A percentile compares a stretch with the other conserved stretches of the same genome.
Evolutionary conservation across 2,329 filamentous ascomycete genomes (phyloP).

Genomic region (Monosporascus sp.): DNA sequence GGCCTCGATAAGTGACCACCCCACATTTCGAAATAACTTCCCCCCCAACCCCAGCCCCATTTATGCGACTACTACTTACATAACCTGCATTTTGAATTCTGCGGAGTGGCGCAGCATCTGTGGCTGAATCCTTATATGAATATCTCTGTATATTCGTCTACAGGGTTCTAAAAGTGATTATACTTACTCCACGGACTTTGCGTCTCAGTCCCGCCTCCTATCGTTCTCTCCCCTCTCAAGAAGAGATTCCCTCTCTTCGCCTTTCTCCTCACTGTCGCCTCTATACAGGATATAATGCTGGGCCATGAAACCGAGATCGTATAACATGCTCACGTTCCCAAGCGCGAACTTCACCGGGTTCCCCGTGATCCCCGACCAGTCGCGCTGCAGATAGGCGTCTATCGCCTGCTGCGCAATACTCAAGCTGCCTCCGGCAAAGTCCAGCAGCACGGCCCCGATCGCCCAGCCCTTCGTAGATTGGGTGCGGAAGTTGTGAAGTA

Average conservation of each 20-base stretch:
- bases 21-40: background rate
- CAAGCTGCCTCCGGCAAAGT: conserved; percentile 74
- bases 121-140: background rate
- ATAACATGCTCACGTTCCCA: conserved; percentile 78
- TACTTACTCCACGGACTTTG: background rate
- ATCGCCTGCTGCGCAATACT: conserved; percentile 78
- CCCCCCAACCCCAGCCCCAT: background rate
- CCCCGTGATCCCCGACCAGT: conserved; percentile 87
- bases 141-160: background rate
- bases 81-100: background rate
- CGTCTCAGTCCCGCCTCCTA: conserved; percentile 26
- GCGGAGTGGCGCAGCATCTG: background rate
- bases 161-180: background rate
- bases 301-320: conserved; percentile 78
- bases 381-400: conserved; percentile 76
- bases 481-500: conserved; percentile 76
- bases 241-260: conserved; percentile 31
- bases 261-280: conserved; percentile 20
- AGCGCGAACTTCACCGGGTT: conserved; percentile 89
- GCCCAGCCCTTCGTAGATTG: conserved; percentile 84
- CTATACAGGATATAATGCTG: conserved; percentile 85
- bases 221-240: conserved; percentile 26
- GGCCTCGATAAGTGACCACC: background rate
- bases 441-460: conserved; percentile 77
- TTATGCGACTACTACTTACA: background rate